phyloP scores from a whole-genome alignment of 1,139 yeast genomes.

The Yamadazyma jaroonii region DNA sequence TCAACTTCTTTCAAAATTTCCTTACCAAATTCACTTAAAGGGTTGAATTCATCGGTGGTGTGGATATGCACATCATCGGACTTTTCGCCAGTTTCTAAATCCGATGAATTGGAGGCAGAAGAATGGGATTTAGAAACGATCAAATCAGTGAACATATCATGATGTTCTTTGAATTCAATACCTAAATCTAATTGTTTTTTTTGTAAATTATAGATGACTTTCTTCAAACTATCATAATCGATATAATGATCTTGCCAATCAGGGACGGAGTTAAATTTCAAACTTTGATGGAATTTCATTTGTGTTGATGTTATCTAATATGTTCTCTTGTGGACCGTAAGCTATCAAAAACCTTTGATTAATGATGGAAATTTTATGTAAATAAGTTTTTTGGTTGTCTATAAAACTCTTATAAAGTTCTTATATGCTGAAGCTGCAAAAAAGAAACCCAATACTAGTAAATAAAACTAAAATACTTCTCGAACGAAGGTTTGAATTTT shows the following conservation, averaged over 20 bases:
- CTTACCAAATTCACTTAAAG: conserved; percentile 32
- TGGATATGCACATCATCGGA: conserved; percentile 1
- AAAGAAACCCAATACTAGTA: too few relatives aligned
- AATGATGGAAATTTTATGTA: too few relatives aligned
- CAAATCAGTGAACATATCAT: conserved; percentile 1
- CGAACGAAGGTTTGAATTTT: too few relatives aligned
- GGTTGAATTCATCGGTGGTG: conserved; percentile 9
- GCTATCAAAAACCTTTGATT: too few relatives aligned
- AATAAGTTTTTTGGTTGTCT: too few relatives aligned
- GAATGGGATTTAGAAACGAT: neutral
- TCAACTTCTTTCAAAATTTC: conserved; percentile 54
- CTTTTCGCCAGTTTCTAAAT: conserved; percentile 4
- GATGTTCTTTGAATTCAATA: conserved; percentile 16
- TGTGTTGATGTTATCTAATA: neutral
- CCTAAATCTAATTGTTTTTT: conserved; percentile 31
- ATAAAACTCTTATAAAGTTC: too few relatives aligned
- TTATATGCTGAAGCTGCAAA: too few relatives aligned
- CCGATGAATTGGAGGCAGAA: neutral
- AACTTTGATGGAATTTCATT: conserved; percentile 74
- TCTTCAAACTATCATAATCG: conserved; percentile 63
- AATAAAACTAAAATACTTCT: too few relatives aligned
- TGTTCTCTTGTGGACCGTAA: too few relatives aligned
- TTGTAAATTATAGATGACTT: conserved; percentile 50
- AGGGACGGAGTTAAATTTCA: conserved; percentile 78
- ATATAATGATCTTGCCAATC: conserved; percentile 73